A percentile compares a stretch with the other conserved stretches of the same genome.
Evolutionary conservation across 495 filamentous ascomycete genomes (phyloP).

Genomic region (Talaromyces stipitatus): DNA sequence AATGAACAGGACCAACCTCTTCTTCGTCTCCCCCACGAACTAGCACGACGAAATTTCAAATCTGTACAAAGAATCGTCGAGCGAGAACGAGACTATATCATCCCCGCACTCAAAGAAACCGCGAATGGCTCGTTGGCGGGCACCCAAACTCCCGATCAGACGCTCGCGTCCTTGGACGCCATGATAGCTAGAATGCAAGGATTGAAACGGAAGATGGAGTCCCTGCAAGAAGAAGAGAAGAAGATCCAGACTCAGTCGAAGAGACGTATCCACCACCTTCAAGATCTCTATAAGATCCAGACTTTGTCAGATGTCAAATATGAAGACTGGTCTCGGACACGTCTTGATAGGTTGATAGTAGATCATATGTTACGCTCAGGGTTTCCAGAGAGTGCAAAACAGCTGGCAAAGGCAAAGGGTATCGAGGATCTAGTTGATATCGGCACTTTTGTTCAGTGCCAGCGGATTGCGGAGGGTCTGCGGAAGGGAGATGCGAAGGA

Average conservation of each 20-base stretch:
- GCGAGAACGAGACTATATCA: constrained; percentile 62
- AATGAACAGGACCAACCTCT: constrained; percentile 79
- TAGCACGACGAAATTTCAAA: constrained; percentile 89
- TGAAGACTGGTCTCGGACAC: constrained; percentile 75
- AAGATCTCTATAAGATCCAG: constrained; percentile 69
- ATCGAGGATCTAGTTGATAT: constrained; percentile 82
- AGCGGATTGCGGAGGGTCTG: constrained; percentile 64
- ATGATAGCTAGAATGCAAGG: constrained; percentile 81
- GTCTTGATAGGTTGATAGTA: constrained; percentile 77
- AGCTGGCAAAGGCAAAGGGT: constrained; percentile 61
- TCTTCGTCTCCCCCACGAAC: constrained; percentile 82
- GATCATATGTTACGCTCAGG: constrained; percentile 85
- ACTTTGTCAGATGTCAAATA: constrained; percentile 89
- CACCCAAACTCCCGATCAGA: constrained; percentile 53
- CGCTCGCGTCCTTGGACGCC: constrained; percentile 66
- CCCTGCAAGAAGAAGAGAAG: constrained; percentile 68
- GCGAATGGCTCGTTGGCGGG: constrained; percentile 58
- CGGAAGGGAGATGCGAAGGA: constrained; percentile 63
- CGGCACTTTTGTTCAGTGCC: constrained; percentile 78
- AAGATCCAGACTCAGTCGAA: constrained; percentile 62
- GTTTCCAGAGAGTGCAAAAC: constrained; percentile 67
- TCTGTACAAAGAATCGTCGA: constrained; percentile 75
- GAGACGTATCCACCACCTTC: constrained; percentile 71
- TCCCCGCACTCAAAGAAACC: constrained; percentile 60
- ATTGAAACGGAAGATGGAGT: constrained; percentile 78